Evolutionary conservation across 306 rosid species (phyloP), one percentile per base, ranked within the genome.

Genomic region (Coriaria nepalensis): DNA sequence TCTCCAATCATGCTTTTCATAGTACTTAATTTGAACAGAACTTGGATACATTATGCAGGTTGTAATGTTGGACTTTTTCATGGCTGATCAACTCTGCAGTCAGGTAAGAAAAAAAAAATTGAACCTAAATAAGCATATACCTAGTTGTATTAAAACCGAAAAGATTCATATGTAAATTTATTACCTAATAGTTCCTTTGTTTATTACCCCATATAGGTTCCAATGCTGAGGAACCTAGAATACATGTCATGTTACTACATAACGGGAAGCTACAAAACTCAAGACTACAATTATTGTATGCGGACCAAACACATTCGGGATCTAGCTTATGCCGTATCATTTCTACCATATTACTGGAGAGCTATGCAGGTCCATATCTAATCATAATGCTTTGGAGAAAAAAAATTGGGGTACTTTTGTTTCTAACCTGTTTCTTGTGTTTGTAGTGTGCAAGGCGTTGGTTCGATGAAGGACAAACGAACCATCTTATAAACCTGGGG

Each of bases 11-110:
- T 52, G 38, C 35, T 33, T 11, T 12, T 8, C 37, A 13, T 15
- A 20, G 29, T 20, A 20, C 29, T 20, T 20, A 20, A 1, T 20
- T 13, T 32, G 33, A 35, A 32, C 10, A 10, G 5, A 50, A 6
- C 10, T 11, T 48, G 34, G 47, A 5, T 44, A 42, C 52, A 57
- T 47, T 37, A 55, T 40, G 42, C 63, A 90, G 97, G 98, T 92
- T 71, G 86, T 92, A 68, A 92, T 92, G 98, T 76, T 92, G 52
- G 98, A 92, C 73, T 92, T 92, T 77, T 92, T 92, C 82, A 85
- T 92, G 98, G 98, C 98, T 35, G 98, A 92, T 61, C 98, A 92
- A 68, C 87, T 92, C 60, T 92, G 98, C 62, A 92, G 98, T 70
- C 98, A 92, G 96, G 98, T 92, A 82, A 0, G 37, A 33, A 49